phyloP scores from a whole-genome alignment of 345 rosid species.

The Luvunga scandens region DNA sequence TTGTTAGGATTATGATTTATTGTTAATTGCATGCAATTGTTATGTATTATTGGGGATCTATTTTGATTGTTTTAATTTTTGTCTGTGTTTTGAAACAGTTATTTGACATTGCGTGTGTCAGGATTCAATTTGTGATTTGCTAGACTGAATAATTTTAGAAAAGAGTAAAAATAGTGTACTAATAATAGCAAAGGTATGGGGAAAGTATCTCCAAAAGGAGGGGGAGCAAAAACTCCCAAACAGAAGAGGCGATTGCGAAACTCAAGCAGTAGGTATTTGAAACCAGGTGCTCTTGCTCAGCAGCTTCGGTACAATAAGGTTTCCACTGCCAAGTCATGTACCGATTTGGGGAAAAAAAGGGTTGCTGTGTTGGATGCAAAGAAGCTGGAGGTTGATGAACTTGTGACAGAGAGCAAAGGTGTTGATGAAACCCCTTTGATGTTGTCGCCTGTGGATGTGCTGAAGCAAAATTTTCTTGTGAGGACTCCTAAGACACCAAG shows the following conservation, averaged over 20 bases:
- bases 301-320: conserved; percentile 58
- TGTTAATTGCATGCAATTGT: not conserved
- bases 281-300: conserved; percentile 87
- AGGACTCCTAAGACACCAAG: conserved; percentile 83
- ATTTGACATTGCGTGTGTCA: conserved; percentile 7
- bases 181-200: conserved; percentile 40
- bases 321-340: conserved; percentile 53
- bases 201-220: conserved; percentile 60
- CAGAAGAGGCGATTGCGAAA: conserved; percentile 56
- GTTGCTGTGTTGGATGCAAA: conserved; percentile 46
- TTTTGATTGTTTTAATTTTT: not conserved
- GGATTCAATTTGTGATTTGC: conserved; percentile 20
- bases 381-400: conserved; percentile 32
- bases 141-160: not conserved
- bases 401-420: conserved; percentile 24
- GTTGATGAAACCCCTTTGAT: conserved; percentile 52
- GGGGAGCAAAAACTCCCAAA: conserved; percentile 35
- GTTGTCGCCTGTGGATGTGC: conserved; percentile 54
- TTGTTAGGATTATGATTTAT: not conserved
- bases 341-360: conserved; percentile 73
- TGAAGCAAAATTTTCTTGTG: conserved; percentile 38
- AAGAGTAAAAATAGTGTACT: not conserved
- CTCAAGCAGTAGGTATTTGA: conserved; percentile 61
- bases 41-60: not conserved
- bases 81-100: not conserved